These are phyloP conservation scores for Arachnomyces sp. DNA, from an alignment of 2,329 filamentous ascomycete genomes.

Conservation along the genomic window DNA sequence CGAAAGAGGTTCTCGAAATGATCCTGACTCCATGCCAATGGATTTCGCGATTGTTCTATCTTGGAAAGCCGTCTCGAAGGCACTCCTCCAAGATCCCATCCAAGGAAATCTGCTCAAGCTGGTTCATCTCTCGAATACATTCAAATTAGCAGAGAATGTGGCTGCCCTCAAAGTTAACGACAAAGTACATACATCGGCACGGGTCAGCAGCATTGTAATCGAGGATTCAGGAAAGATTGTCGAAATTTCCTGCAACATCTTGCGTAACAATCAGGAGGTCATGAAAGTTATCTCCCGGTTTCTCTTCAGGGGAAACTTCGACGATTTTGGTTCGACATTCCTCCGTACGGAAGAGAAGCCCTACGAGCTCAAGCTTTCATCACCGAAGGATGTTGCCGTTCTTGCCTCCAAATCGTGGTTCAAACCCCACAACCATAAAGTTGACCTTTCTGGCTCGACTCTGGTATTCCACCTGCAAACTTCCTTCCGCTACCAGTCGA, in stretches of 20 bases:
- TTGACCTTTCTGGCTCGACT: constrained; percentile 2
- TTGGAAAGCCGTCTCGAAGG: constrained; percentile 9
- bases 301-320: constrained; percentile 6
- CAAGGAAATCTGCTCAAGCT: constrained; percentile 8
- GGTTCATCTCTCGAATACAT: constrained; percentile 9
- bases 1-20: too few relatives aligned
- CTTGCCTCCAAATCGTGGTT: constrained; percentile 6
- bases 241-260: constrained; percentile 3
- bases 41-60: constrained; percentile 4
- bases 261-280: constrained; percentile 2
- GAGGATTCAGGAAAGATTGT: constrained; percentile 5
- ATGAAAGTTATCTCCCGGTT: constrained; percentile 4
- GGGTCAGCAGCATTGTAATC: constrained; percentile 3
- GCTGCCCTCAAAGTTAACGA: constrained; percentile 5
- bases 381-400: constrained; percentile 1
- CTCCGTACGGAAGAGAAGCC: background rate
- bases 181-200: background rate
- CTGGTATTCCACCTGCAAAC: constrained; percentile 6
- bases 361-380: background rate
- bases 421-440: background rate
- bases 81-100: constrained; percentile 3
- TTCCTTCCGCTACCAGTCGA: background rate
- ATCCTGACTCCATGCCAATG: background rate
- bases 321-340: constrained; percentile 4
- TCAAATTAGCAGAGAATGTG: background rate